These are phyloP conservation scores for Rhizoclosmatium globosum DNA, from an alignment of 192 early-diverging fungal genomes.

Conservation along the genomic window DNA sequence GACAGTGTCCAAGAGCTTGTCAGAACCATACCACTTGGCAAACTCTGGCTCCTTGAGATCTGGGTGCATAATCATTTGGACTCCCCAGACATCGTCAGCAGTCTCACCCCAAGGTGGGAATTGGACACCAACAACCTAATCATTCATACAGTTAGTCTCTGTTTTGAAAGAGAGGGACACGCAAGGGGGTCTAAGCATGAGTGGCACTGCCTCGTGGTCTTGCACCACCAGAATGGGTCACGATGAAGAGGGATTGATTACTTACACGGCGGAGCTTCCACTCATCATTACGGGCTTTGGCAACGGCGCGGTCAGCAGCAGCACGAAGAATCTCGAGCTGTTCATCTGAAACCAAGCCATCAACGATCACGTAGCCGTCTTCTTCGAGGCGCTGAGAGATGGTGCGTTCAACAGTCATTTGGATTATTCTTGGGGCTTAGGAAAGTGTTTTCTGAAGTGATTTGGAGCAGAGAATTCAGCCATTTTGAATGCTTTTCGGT, in stretches of 20 bases:
- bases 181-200: background rate
- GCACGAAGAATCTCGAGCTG: conserved; percentile 42
- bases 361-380: conserved; percentile 58
- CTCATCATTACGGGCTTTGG: conserved; percentile 48
- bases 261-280: conserved; percentile 48
- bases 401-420: conserved; percentile 6
- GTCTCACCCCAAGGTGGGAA: conserved; percentile 59
- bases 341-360: conserved; percentile 48
- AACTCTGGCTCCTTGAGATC: conserved; percentile 55
- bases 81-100: conserved; percentile 56
- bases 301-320: conserved; percentile 49
- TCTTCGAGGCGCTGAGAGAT: conserved; percentile 36
- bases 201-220: background rate
- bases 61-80: conserved; percentile 58
- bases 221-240: too few species aligned
- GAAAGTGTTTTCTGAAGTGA: too few species aligned
- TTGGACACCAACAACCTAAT: conserved; percentile 56
- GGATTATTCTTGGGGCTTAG: background rate
- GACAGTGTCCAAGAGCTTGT: conserved; percentile 46
- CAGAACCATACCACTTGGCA: conserved; percentile 56
- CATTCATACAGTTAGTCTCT: background rate
- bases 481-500: too few species aligned
- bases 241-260: too few species aligned
- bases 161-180: background rate
- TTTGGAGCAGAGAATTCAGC: too few species aligned